phyloP scores from a whole-genome alignment of 1,139 yeast genomes.

The Kodamaea ohmeri region DNA sequence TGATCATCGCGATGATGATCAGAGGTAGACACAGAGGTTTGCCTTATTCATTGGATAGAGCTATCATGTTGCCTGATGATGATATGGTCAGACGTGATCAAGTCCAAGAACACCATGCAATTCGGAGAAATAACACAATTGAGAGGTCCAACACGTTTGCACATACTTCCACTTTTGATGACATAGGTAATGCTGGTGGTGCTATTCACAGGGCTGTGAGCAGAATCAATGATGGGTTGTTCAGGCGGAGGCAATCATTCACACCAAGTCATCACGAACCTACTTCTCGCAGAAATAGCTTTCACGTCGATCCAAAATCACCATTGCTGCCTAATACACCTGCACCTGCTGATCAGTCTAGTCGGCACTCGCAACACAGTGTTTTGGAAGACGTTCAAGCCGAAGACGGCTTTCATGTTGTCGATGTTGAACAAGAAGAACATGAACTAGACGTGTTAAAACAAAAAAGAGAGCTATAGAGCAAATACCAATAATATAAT shows the following conservation, averaged over 20 bases:
- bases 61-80: conserved; percentile 81
- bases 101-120: conserved; percentile 59
- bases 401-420: conserved; percentile 1
- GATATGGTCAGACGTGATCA: conserved; percentile 66
- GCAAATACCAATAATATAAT: neutral
- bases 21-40: conserved; percentile 97
- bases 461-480: neutral
- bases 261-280: conserved; percentile 4
- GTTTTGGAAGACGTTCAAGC: neutral
- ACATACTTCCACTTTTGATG: conserved; percentile 14
- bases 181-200: conserved; percentile 3
- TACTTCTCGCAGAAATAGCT: conserved; percentile 3
- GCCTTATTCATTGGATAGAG: conserved; percentile 91
- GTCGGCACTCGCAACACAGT: neutral
- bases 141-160: conserved; percentile 20
- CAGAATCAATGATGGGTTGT: conserved; percentile 3
- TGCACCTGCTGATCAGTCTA: neutral
- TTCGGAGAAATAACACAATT: conserved; percentile 32
- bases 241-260: conserved; percentile 4
- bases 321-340: neutral
- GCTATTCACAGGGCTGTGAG: conserved; percentile 7
- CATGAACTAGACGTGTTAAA: neutral
- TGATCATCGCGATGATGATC: conserved; percentile 83
- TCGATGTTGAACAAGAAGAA: conserved; percentile 1
- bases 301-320: conserved; percentile 1